Conservation (phyloP, 1,284 basidiomycete genomes). For the Entoloma clypeatum region DNA sequence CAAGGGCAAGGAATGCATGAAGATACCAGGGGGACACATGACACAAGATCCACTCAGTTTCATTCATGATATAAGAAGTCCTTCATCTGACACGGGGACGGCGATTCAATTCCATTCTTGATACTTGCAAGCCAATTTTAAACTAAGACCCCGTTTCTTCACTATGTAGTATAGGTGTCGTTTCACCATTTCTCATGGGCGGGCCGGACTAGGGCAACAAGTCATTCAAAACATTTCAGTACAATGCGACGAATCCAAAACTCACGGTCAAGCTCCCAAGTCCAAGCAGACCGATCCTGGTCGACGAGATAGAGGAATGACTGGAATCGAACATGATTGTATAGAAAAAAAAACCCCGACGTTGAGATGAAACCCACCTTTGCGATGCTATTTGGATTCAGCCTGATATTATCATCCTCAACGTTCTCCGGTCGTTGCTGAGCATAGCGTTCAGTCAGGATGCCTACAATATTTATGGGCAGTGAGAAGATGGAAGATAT, state of each 20-base stretch:
- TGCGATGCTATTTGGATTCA: conserved; percentile 66
- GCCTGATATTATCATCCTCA: conserved; percentile 41
- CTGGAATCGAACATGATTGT: conserved; percentile 22
- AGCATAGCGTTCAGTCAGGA: conserved; percentile 44
- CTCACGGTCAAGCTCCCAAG: conserved; percentile 69
- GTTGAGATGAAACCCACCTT: conserved; percentile 38
- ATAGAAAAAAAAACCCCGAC: not conserved
- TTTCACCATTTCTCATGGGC: conserved; percentile 46
- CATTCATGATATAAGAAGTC: too few species aligned
- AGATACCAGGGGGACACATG: too few species aligned
- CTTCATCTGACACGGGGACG: too few species aligned
- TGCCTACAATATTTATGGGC: conserved; percentile 26
- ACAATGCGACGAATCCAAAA: conserved; percentile 5
- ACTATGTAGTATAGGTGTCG: too few species aligned
- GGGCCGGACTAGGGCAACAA: conserved; percentile 35
- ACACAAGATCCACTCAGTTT: too few species aligned
- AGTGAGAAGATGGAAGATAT: not conserved
- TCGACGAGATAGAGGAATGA: conserved; percentile 54
- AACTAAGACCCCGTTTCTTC: too few species aligned
- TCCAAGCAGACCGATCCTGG: conserved; percentile 60
- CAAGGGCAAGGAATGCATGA: too few species aligned
- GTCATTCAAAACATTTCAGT: not conserved
- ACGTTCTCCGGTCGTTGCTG: conserved; percentile 36
- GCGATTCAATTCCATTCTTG: too few species aligned
- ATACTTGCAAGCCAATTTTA: too few species aligned